These are phyloP conservation scores for Boletus smithii DNA, from an alignment of 1,284 basidiomycete genomes.

Conservation along the genomic window DNA sequence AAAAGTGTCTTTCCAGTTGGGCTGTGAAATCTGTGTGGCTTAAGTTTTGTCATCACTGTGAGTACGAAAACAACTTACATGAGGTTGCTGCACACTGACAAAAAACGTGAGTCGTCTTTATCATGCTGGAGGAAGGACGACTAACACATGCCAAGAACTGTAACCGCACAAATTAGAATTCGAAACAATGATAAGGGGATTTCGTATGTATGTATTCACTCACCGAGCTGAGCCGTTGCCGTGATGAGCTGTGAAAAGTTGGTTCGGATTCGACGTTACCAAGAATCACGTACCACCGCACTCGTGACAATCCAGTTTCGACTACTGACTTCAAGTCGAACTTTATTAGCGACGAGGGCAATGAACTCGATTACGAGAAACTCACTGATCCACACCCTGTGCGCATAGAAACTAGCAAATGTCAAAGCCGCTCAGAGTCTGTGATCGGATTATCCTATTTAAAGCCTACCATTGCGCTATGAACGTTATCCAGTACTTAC, in stretches of 20 bases:
- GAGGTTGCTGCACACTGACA: neutral
- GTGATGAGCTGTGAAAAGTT: neutral
- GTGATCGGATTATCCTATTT: neutral
- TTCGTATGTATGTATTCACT: neutral
- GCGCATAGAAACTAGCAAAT: neutral
- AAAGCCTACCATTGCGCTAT: neutral
- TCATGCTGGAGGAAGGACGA: neutral
- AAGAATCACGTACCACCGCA: neutral
- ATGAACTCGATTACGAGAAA: neutral
- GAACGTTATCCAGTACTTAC: neutral
- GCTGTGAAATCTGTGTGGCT: neutral
- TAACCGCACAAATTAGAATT: neutral
- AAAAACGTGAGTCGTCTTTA: neutral
- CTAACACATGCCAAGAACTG: neutral
- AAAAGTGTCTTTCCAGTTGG: neutral
- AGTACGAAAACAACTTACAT: neutral
- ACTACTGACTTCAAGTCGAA: neutral
- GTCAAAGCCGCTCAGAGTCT: neutral
- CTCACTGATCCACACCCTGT: slow-evolving; percentile 1
- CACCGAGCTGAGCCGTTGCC: neutral
- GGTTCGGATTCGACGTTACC: neutral
- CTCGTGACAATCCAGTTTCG: neutral
- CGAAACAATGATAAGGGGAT: no score
- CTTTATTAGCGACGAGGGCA: neutral
- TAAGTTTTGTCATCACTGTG: neutral